Evolutionary conservation across 1,139 yeast genomes (phyloP).

Genomic region (Kodamaea arcana): DNA sequence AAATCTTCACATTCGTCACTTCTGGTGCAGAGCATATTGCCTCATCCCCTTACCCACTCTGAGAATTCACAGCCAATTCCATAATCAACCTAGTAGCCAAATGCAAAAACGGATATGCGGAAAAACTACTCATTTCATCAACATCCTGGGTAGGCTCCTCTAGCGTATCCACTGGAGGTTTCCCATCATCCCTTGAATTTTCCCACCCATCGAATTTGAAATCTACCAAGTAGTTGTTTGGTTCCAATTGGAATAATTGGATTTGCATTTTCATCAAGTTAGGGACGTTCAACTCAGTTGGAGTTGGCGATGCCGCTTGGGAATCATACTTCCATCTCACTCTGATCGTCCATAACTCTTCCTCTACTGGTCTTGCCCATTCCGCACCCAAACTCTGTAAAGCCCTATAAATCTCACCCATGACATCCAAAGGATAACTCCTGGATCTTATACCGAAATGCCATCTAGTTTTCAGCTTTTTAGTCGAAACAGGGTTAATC

Average conservation of each 20-base stretch:
- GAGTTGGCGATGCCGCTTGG: slow-evolving; percentile 2
- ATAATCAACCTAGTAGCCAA: slow-evolving; percentile 87
- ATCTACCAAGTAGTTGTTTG: slow-evolving; percentile 92
- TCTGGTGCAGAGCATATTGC: too few relatives aligned
- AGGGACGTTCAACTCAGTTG: slow-evolving; percentile 40
- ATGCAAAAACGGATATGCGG: slow-evolving; percentile 93
- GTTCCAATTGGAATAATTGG: slow-evolving; percentile 92
- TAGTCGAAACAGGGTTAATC: slow-evolving; percentile 70
- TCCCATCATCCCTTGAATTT: slow-evolving; percentile 19
- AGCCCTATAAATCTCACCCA: slow-evolving; percentile 98
- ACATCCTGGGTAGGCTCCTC: slow-evolving; percentile 32
- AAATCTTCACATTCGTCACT: too few relatives aligned
- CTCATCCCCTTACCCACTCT: slow-evolving; percentile 30
- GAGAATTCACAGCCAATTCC: slow-evolving; percentile 92
- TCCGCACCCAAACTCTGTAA: slow-evolving; percentile 92
- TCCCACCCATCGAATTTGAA: slow-evolving; percentile 99
- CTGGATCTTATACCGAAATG: slow-evolving; percentile 97
- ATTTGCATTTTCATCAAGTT: slow-evolving; percentile 96
- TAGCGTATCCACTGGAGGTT: slow-evolving; percentile 8
- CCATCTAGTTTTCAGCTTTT: slow-evolving; percentile 94
- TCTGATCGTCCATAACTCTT: slow-evolving; percentile 92
- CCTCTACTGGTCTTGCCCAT: slow-evolving; percentile 93
- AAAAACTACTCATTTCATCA: slow-evolving; percentile 77
- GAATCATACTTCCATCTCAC: slow-evolving; percentile 91
- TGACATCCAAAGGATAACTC: slow-evolving; percentile 94